These are phyloP conservation scores for Exophiala aquamarina DNA, from an alignment of 2,329 filamentous ascomycete genomes.

Conservation along the genomic window DNA sequence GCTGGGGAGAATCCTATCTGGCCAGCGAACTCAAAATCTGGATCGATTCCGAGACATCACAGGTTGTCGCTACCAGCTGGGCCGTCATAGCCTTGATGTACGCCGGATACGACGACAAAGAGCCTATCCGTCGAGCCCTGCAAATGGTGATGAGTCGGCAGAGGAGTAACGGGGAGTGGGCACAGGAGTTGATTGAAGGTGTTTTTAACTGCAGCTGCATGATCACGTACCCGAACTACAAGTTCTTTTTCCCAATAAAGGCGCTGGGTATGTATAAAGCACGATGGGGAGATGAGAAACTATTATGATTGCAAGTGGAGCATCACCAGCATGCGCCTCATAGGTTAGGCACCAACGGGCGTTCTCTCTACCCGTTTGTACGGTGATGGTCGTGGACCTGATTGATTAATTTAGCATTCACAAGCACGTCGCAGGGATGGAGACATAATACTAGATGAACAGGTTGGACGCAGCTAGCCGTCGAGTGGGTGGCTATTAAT, in stretches of 20 bases:
- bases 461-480: too few species aligned
- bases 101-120: slow-evolving; percentile 74
- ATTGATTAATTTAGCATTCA: too few species aligned
- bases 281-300: slow-evolving; percentile 63
- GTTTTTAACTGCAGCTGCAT: slow-evolving; percentile 99
- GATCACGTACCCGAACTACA: slow-evolving; percentile 99
- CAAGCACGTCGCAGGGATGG: too few species aligned
- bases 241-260: slow-evolving; percentile 92
- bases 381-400: too few species aligned
- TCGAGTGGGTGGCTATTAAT: too few species aligned
- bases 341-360: too few species aligned
- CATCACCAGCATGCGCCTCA: too few species aligned
- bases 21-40: slow-evolving; percentile 77
- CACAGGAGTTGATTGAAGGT: slow-evolving; percentile 92
- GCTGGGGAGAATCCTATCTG: slow-evolving; percentile 94
- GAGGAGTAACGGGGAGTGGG: slow-evolving; percentile 86
- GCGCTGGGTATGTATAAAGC: slow-evolving; percentile 85
- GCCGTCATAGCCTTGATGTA: slow-evolving; percentile 79
- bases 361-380: too few species aligned
- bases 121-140: slow-evolving; percentile 71
- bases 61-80: slow-evolving; percentile 96
- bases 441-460: too few species aligned
- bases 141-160: slow-evolving; percentile 82
- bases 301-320: too few species aligned
- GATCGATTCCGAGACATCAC: slow-evolving; percentile 68